Percentiles rank a stretch among this genome's conserved stretches.
Conservation (phyloP, 257 asterid species). For the Plantago major region DNA sequence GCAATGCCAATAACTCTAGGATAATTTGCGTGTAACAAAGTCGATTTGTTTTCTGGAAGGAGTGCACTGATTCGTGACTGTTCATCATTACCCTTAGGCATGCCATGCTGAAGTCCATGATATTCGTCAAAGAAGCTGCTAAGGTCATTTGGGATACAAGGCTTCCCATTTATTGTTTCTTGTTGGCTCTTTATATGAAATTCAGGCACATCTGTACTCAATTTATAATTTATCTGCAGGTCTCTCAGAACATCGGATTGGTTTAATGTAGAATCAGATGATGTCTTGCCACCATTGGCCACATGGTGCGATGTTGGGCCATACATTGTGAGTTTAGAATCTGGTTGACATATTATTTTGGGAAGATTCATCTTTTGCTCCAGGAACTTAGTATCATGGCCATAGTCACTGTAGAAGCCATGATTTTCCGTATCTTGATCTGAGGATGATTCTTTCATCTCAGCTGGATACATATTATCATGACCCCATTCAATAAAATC, state of each 20-base stretch:
- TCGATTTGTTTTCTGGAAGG: conserved; percentile 22
- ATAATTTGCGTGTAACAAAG: background rate
- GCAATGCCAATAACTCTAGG: background rate
- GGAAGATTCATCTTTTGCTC: conserved; percentile 34
- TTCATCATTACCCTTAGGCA: conserved; percentile 22
- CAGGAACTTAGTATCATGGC: conserved; percentile 15
- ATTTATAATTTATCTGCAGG: conserved; percentile 21
- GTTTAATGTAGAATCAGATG: conserved; percentile 25
- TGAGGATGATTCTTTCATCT: conserved; percentile 22
- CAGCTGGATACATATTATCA: conserved; percentile 18
- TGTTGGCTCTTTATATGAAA: conserved; percentile 35
- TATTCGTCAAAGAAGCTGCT: conserved; percentile 14
- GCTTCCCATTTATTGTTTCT: conserved; percentile 21
- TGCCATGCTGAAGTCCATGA: conserved; percentile 7
- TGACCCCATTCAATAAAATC: conserved; percentile 27
- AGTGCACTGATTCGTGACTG: conserved; percentile 23
- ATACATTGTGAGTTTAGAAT: conserved; percentile 25
- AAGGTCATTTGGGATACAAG: conserved; percentile 11
- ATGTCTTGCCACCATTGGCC: conserved; percentile 20
- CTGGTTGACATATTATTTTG: conserved; percentile 28
- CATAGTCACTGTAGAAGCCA: conserved; percentile 18
- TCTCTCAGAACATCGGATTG: conserved; percentile 22
- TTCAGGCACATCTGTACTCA: conserved; percentile 26
- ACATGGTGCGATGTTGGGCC: conserved; percentile 24
- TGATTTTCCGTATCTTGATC: conserved; percentile 19